Base-by-base conservation (phyloP, 495 filamentous ascomycete genomes). In the Pseudomonodictys pantanalensis region DNA sequence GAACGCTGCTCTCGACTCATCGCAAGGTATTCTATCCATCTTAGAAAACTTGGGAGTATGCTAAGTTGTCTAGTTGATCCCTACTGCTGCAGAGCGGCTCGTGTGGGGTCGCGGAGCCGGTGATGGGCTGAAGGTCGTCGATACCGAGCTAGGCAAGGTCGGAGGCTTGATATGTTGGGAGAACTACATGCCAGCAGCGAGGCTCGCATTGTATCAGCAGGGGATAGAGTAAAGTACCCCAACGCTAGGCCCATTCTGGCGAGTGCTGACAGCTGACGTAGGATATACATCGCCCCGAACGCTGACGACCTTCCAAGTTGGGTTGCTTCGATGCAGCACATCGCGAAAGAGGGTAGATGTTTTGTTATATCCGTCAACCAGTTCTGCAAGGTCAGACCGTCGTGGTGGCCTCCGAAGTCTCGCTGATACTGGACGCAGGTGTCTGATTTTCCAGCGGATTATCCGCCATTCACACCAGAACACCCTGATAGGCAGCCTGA, bases 161-260 rank as follows among this genome's bases (percentile, higher is more conserved):
- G 74, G 74, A n/a, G 74, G 71, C 8, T 49, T 76, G 61, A 76
- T 76, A 50, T 76, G 74, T 52, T 76, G 74, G 74, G 74, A 75
- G 58, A 76, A 76, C 49, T 76, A 76, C 41, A 76, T 76, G 74
- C 74, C 74, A 3, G 73, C 72, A 8, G 73, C 74, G 11, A 64
- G 74, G 12, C 59, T 76, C 61, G 71, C 73, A 6, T 60, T 76
- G 10, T 76, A 75, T 60, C 74, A 76, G 41, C 73, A 73, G 60
- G 73, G 73, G 1, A 58, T 76, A 49, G 73, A 76, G 74, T 76
- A 62, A 44, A 68, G 33, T 29, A 10, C 15, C 51, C 33, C 9
- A 39, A 41, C 47, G 24, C 12, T n/a, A 33, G 24, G 30, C 53
- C 15, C 32, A 22, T 29, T 25, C 22, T 45, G 11, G 17, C 44